Evolutionary conservation across 2,329 filamentous ascomycete genomes (phyloP), one percentile per base, ranked within the genome.

Genomic region (Aspergillus terreus): DNA sequence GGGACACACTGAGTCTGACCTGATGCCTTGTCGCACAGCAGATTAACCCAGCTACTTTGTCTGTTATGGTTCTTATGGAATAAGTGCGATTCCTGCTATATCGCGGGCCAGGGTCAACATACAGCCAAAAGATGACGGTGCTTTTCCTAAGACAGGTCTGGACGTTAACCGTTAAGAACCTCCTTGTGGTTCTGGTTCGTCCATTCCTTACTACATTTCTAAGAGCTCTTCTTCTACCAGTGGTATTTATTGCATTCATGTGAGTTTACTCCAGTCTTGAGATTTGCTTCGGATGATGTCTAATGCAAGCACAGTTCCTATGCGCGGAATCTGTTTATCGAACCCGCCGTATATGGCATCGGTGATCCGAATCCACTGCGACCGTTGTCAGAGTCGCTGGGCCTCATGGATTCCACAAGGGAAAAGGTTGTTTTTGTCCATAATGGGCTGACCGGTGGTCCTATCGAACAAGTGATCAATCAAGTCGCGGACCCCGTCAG

Each of bases 301-400:
- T 46, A 43, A 43, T 25, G 6, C 11, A 19, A 27, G 36, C 21
- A n/a, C 59, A 80, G 80, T 44, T 75, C 76, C 48, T 92, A 87
- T 68, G 86, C 90, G 14, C 86, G 88, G 60, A 92, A 92, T 67
- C 82, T 96, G 56, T 92, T 95, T 63, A 82, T 92, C 3, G 86
- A 90, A 1, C 86, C 88, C 1, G 86, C 87, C 1, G 74, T 79
- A 3, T 95, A 81, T 63, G 92, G 92, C 42, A 84, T 96, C 58
- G 87, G 85, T 42, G 66, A 77, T 0, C 69, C 83, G 0, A 75
- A 72, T 6, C 78, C 84, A 0, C 72, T 96, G 55, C 81, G 84
- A 53, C 80, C 82, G 10, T 78, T 95, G 15, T 63, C 76, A 32
- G 74, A 87, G 55, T 89, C 85, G 1, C 77, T 95, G 30, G 65